Evolutionary conservation across 192 early-diverging fungal genomes (phyloP), one percentile per base, ranked within the genome.

Genomic region (Mortierella claussenii): DNA sequence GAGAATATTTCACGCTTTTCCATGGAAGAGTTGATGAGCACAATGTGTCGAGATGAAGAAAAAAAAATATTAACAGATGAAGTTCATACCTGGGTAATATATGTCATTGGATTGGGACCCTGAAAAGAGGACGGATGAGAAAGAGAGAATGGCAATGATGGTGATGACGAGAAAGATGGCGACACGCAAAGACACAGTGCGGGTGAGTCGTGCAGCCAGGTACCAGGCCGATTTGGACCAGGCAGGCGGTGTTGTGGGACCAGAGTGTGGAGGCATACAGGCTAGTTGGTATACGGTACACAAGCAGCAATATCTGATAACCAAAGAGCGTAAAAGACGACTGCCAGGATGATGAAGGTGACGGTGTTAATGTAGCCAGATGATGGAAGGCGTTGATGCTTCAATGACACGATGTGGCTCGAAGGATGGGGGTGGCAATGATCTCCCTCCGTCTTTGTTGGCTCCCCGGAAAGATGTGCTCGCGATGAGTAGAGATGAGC

Each of bases 71-170:
- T n/a, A n/a, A 1, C 18, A 17, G 24, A n/a, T 7, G 43, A 17
- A 1, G 32, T 42, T 18, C 28, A 10, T 55, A 71, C 73, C 73
- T 61, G 73, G 64, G 47, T 67, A 76, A 30, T 76, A 76, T 28
- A 76, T 67, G 53, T 76, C 73, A 27, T 76, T 76, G 34, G 64
- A 67, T n/a, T 45, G 27, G 10, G 63, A 44, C 13, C 57, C 63
- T 43, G 73, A 67, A 40, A 76, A 76, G 46, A 76, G 58, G 34
- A 76, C 73, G 1, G 73, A 76, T 5, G 45, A 50, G 47, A 76
- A 76, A 34, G 59, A 67, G 53, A 76, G 37, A 18, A 76, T 52
- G 5, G 73, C 58, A 44, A 67, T 76, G 58, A 67, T 6, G 34
- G 53, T 26, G 59, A 76, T 76, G 46, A 67, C 30, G 8, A 67